Evolutionary conservation across 768 basidiomycete species (phyloP), one percentile per base, ranked within the genome.

Genomic region (Vishniacozyma victoriae): DNA sequence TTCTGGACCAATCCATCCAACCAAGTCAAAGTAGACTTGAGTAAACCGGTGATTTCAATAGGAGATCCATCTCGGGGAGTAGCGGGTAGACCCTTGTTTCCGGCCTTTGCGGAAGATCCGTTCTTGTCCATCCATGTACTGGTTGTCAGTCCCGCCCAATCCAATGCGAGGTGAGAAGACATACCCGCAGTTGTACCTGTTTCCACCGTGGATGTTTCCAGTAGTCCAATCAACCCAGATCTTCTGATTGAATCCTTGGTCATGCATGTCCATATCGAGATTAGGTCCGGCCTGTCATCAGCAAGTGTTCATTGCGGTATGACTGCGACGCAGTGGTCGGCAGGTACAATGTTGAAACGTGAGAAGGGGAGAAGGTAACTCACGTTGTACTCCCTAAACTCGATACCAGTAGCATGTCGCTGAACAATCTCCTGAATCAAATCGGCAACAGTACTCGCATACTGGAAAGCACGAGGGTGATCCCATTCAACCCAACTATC

Each of bases 1-100:
- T 76, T 69, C 11, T 58, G 73, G 15, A 80, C 82, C 37, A 97
- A 74, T 44, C 78, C 75, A 55, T 80, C 79, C 48, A 99, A 66
- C 95, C 95, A 99, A 41, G 87, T 78, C 55, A 99, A 71, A 0
- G 93, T 86, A 69, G 90, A 93, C 78, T 92, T 92, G 57, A 91
- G 70, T 45, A 99, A 72, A 5, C 95, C 95, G 2, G 84, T 90
- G 55, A 97, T 96, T 73, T 99, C 95, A 31, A 99, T 77, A 0
- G 95, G 92, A 0, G 93, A 87, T 7, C 95, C 95, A 65, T 97
- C 92, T 57, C 95, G 78, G 1, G 95, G 92, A 0, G 92, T 93
- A 9, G 89, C 95, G n/a, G 95, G 95, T 24, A 85, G 72, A 23
- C 95, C 95, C 72, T 92, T 95, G 44, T 85, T 96, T 1, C 90